Evolutionary conservation across 768 basidiomycete genomes (phyloP).

Genomic region (Lyophyllum semitale): DNA sequence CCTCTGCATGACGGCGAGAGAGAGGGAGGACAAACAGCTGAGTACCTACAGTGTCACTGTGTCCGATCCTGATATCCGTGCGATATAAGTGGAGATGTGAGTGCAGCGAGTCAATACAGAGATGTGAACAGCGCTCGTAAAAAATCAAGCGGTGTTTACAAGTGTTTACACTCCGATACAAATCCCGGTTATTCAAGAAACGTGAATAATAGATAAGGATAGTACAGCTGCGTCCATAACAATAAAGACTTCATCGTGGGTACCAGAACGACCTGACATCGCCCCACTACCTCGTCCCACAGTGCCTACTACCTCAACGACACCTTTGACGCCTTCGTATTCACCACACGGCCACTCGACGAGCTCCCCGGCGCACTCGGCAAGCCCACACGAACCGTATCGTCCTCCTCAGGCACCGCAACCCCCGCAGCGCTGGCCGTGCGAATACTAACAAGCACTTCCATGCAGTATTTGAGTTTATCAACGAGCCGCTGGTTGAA

Average conservation of each 20-base stretch:
- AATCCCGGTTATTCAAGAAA: neutral
- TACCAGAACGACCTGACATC: slow-evolving; percentile 12
- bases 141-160: too few species aligned
- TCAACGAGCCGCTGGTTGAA: slow-evolving; percentile 67
- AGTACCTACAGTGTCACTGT: too few species aligned
- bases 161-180: too few species aligned
- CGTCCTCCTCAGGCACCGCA: slow-evolving; percentile 25
- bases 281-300: neutral
- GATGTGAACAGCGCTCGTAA: too few species aligned
- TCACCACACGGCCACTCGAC: slow-evolving; percentile 1
- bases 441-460: slow-evolving; percentile 73
- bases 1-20: too few species aligned
- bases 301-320: slow-evolving; percentile 15
- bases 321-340: slow-evolving; percentile 16
- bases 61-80: too few species aligned
- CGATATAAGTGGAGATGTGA: too few species aligned
- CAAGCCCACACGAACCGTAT: neutral
- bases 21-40: too few species aligned
- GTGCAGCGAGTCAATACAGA: too few species aligned
- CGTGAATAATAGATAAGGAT: neutral
- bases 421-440: slow-evolving; percentile 51
- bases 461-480: slow-evolving; percentile 86
- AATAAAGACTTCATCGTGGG: slow-evolving; percentile 2
- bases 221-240: neutral
- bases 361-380: neutral